Evolutionary conservation across 257 asterid species (phyloP).

Genomic region (Solanum habrochaites): DNA sequence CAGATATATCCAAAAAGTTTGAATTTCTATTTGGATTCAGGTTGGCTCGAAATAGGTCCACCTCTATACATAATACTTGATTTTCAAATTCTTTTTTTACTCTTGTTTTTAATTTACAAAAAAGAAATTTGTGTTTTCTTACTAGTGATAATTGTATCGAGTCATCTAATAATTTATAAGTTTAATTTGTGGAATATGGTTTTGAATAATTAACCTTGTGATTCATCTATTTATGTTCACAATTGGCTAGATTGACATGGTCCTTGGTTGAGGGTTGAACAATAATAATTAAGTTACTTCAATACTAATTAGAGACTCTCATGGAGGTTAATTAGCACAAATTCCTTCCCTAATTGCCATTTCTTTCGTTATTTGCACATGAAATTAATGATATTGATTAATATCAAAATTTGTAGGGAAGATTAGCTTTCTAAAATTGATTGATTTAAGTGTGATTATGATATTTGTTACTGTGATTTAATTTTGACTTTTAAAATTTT

Average conservation of each 20-base stretch:
- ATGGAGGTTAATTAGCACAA: neutral
- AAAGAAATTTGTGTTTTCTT: neutral
- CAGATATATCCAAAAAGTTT: neutral
- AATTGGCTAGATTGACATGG: neutral
- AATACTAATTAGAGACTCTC: neutral
- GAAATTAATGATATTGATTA: neutral
- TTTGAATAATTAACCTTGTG: neutral
- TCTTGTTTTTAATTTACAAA: neutral
- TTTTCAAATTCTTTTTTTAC: neutral
- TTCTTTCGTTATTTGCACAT: neutral
- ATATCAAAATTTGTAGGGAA: neutral
- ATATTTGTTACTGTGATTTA: no score
- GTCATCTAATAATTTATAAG: neutral
- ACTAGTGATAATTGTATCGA: neutral
- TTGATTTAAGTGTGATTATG: no score
- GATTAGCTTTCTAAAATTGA: no score
- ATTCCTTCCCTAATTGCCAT: neutral
- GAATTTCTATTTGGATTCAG: neutral
- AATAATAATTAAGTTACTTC: neutral
- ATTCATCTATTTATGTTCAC: neutral
- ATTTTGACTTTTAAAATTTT: no score
- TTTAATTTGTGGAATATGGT: neutral
- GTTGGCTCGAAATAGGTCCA: neutral
- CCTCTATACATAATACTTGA: neutral
- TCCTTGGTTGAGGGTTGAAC: neutral